These are phyloP conservation scores for Zygoascus ofunaensis DNA, from an alignment of 805 yeast species.

Conservation along the genomic window DNA sequence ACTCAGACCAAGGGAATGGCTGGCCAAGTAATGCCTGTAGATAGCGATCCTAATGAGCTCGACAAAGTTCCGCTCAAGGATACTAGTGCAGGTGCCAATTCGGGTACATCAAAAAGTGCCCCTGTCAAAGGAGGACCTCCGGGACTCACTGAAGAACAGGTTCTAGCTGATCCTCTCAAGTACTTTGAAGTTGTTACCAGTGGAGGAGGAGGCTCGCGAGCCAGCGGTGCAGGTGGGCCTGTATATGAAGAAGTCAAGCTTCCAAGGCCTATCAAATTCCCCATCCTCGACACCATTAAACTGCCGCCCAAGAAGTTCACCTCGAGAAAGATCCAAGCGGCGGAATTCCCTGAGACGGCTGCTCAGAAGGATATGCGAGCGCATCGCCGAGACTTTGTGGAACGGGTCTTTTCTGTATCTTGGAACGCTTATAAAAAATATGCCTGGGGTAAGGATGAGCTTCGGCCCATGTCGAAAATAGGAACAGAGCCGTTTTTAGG, in stretches of 20 bases:
- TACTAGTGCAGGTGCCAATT: background rate
- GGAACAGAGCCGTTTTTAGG: conserved; percentile 36
- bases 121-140: background rate
- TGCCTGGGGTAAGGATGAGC: conserved; percentile 42
- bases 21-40: background rate
- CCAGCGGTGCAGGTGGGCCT: background rate
- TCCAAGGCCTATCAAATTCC: conserved; percentile 14
- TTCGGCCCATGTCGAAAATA: conserved; percentile 31
- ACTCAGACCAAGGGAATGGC: too few relatives aligned
- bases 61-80: background rate
- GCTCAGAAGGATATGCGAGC: conserved; percentile 15
- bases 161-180: conserved; percentile 1
- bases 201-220: conserved; percentile 13
- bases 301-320: conserved; percentile 6
- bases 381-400: conserved; percentile 27
- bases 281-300: conserved; percentile 7
- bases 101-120: too few relatives aligned
- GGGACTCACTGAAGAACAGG: background rate
- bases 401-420: conserved; percentile 32
- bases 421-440: conserved; percentile 37
- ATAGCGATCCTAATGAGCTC: background rate
- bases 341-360: conserved; percentile 17
- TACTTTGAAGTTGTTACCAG: conserved; percentile 10
- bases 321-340: conserved; percentile 15
- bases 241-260: conserved; percentile 5